Evolutionary conservation across 2,329 filamentous ascomycete genomes (phyloP).

Genomic region (Rhynchosporium secalis): DNA sequence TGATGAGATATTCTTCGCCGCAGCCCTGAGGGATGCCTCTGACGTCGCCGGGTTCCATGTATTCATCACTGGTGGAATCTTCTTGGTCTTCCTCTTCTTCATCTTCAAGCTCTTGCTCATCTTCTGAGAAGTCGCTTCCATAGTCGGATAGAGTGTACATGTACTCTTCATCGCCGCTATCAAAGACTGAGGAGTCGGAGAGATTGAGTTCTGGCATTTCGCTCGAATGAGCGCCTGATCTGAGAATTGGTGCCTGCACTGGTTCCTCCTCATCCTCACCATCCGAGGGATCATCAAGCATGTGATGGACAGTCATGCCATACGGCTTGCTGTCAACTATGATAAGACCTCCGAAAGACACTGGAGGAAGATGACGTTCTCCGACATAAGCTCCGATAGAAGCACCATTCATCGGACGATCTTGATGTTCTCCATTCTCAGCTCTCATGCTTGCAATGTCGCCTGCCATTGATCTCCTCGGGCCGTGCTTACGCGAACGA

Average conservation of each 20-base stretch:
- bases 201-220: conserved; percentile 43
- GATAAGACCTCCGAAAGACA: conserved; percentile 86
- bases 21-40: conserved; percentile 74
- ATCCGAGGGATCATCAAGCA: conserved; percentile 73
- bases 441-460: conserved; percentile 47
- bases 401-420: conserved; percentile 77
- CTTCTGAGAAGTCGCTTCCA: conserved; percentile 50
- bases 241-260: conserved; percentile 35
- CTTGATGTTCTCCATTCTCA: conserved; percentile 75
- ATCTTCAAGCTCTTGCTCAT: conserved; percentile 33
- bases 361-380: conserved; percentile 82
- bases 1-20: conserved; percentile 77
- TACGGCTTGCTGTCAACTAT: conserved; percentile 81
- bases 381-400: conserved; percentile 91
- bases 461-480: conserved; percentile 45
- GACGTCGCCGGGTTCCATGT: conserved; percentile 69
- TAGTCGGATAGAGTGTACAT: conserved; percentile 63
- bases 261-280: conserved; percentile 43
- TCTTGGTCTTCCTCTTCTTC: conserved; percentile 53
- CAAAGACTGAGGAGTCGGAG: conserved; percentile 35
- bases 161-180: conserved; percentile 50
- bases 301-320: conserved; percentile 96
- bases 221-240: conserved; percentile 32
- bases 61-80: conserved; percentile 37
- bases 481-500: conserved; percentile 53